Conservation (phyloP, 2,329 filamentous ascomycete species). For the Neopestalotiopsis clavispora region DNA sequence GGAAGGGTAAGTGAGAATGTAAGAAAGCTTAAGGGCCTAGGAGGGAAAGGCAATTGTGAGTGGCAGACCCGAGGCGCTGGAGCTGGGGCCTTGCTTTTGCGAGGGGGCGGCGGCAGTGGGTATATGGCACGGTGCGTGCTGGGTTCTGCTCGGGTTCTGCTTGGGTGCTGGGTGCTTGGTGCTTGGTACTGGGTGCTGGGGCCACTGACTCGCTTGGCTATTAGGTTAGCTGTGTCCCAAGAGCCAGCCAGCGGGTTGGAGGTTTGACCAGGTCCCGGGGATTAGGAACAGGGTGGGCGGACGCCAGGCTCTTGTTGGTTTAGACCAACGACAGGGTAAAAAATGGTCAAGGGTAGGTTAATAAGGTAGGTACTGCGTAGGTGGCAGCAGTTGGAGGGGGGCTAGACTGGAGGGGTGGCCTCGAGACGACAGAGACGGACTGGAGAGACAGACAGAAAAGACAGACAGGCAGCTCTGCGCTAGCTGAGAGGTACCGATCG, state of each 20-base stretch:
- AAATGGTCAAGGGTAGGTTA: not conserved
- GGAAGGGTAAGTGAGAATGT: slow-evolving; percentile 2
- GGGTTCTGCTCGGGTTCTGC: too few relatives aligned
- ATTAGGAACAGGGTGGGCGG: slow-evolving; percentile 4
- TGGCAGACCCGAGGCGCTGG: slow-evolving; percentile 13
- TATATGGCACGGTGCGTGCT: slow-evolving; percentile 20
- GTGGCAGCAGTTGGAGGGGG: not conserved
- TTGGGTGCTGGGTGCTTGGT: too few relatives aligned
- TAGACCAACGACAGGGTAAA: not conserved
- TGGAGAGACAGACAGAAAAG: not conserved
- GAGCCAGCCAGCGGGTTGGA: not conserved
- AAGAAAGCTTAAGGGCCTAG: slow-evolving; percentile 6
- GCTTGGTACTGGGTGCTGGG: slow-evolving; percentile 36
- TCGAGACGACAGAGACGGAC: not conserved
- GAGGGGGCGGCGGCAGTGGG: slow-evolving; percentile 51
- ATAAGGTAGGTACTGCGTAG: too few relatives aligned
- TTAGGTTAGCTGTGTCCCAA: not conserved
- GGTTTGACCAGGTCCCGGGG: slow-evolving; percentile 7
- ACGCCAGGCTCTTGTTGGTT: not conserved
- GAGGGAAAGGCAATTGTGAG: slow-evolving; percentile 3
- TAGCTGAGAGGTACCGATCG: not conserved
- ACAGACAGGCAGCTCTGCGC: not conserved
- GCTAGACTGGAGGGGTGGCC: not conserved
- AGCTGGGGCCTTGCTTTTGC: slow-evolving; percentile 21
- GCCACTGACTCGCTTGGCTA: slow-evolving; percentile 40